Base-by-base conservation (phyloP, 805 yeast species). In the Yarrowia sp. region DNA sequence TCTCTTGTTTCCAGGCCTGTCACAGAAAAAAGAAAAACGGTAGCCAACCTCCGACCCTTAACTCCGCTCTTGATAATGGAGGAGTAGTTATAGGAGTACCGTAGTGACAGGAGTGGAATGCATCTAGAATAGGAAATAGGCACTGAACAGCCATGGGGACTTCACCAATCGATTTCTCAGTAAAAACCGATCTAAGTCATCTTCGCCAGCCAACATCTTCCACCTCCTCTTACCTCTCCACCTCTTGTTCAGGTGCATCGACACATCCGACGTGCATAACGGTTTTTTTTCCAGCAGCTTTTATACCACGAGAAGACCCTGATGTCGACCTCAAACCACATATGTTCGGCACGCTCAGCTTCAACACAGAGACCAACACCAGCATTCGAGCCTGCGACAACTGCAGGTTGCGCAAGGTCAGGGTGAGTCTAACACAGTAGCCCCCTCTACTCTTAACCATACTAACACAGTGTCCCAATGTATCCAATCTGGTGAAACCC, bases 271-370 rank as follows among this genome's bases (percentile, higher is more conserved):
- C 40, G 55, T 50, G 55, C 55, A 50, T 50, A 50, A 50, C 55
- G 55, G 55, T 12, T 50, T 50, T 50, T 17, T 15, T 17, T n/a
- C 13, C 50, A 46, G 30, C 30, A 17, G 36, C 56, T 52, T 36
- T 52, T 50, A 50, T 50, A 50, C 36, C 34, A 30, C 36, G 14
- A 24, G 17, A 17, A 15, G 13, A 3, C 52, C 52, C 36, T 24
- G 52, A 14, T 7, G 5, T 5, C 8, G 6, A 9, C 42, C 15
- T 2, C 30, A 17, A 36, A 19, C 39, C 24, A 30, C 42, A 42
- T 42, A 52, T 52, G 56, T 52, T 52, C 30, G 56, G 56, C 17
- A 52, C 42, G 13, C 56, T 52, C 56, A 52, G 56, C 17, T 52
- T 52, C 42, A 52, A 52, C 33, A 36, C 42, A 4, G 56, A 52